These are phyloP conservation scores for Fraxinus americana DNA, from an alignment of 257 asterid species.

Conservation along the genomic window DNA sequence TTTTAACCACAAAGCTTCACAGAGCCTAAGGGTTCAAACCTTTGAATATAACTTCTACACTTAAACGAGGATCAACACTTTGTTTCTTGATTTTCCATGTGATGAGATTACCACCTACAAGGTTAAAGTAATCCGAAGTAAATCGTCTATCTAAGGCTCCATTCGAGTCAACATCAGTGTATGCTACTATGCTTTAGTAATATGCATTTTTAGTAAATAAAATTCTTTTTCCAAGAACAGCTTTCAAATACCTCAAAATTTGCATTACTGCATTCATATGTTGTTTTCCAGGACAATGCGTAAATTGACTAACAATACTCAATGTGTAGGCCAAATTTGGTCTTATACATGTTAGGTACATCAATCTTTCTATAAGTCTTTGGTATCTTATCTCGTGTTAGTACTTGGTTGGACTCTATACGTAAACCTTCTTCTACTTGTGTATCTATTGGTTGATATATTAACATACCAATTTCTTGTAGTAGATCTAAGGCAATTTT, in stretches of 20 bases:
- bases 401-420: not conserved
- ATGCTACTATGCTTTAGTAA: too few relatives aligned
- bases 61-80: not conserved
- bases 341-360: too few relatives aligned
- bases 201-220: not conserved
- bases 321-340: too few relatives aligned
- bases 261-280: not conserved
- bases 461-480: not conserved
- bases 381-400: too few relatives aligned
- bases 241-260: not conserved
- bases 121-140: too few relatives aligned
- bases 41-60: not conserved
- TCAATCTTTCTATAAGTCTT: too few relatives aligned
- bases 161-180: too few relatives aligned
- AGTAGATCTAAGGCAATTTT: not conserved
- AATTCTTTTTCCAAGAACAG: not conserved
- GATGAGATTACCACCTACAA: too few relatives aligned
- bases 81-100: not conserved
- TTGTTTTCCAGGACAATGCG: not conserved
- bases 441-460: not conserved
- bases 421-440: not conserved
- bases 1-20: not conserved
- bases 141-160: too few relatives aligned
- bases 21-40: not conserved
- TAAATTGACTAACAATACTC: not conserved